Conservation (phyloP, 2,329 filamentous ascomycete species). For the Penicillium paneum region DNA sequence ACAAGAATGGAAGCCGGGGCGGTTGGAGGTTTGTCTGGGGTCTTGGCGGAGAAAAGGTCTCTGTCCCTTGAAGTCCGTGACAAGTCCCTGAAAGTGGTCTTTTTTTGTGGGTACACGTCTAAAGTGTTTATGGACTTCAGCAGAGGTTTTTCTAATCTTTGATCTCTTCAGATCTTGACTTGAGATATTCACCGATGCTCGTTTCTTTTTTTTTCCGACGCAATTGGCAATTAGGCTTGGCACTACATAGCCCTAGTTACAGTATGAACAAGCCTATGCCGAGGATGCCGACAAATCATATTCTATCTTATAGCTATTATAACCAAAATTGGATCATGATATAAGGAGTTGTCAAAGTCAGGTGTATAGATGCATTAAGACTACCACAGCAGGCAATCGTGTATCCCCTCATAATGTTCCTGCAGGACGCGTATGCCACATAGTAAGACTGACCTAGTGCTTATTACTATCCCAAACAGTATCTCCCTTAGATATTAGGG, state of each 20-base stretch:
- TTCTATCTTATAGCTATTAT: background rate
- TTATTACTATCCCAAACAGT: background rate
- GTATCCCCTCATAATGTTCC: constrained; percentile 9
- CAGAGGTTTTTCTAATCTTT: background rate
- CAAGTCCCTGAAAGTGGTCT: background rate
- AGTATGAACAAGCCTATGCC: background rate
- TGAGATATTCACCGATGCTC: background rate
- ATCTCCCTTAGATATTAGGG: background rate
- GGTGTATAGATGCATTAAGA: background rate
- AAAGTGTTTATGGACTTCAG: background rate
- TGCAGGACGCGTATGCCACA: constrained; percentile 20
- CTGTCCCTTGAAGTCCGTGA: constrained; percentile 1
- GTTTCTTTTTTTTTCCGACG: constrained; percentile 8
- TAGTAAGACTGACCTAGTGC: background rate
- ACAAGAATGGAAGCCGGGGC: constrained; percentile 6
- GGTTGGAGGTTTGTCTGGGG: constrained; percentile 11
- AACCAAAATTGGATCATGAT: background rate
- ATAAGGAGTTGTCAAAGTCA: background rate
- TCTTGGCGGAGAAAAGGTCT: constrained; percentile 16
- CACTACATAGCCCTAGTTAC: background rate
- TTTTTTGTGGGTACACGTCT: constrained; percentile 3
- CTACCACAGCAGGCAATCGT: constrained; percentile 10
- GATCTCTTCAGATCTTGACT: background rate
- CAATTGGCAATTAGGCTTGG: constrained; percentile 17
- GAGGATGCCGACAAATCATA: background rate